phyloP scores from a whole-genome alignment of 129 eudicot genomes.

The Ambrosia trifida region DNA sequence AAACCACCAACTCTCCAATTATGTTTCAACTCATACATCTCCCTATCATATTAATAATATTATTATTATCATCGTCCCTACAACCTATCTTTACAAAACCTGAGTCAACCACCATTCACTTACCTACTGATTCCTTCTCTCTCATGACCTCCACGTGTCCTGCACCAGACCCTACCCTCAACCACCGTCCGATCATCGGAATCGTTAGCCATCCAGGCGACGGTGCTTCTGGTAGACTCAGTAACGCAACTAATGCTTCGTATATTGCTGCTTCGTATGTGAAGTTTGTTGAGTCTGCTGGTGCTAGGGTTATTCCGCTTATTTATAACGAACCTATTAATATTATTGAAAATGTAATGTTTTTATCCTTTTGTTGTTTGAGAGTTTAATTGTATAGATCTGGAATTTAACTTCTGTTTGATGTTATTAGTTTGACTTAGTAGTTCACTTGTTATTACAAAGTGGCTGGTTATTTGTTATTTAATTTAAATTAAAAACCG shows the following conservation, averaged over 20 bases:
- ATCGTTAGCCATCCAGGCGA: slow-evolving; percentile 87
- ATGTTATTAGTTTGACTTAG: neutral
- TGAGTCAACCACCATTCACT: slow-evolving; percentile 35
- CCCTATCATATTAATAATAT: slow-evolving; percentile 14
- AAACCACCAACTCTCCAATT: slow-evolving; percentile 29
- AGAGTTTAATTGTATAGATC: neutral
- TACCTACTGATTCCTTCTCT: slow-evolving; percentile 37
- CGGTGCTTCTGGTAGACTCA: slow-evolving; percentile 87
- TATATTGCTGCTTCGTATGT: slow-evolving; percentile 93
- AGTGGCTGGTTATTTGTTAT: too few species aligned
- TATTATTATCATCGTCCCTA: slow-evolving; percentile 13
- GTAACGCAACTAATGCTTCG: slow-evolving; percentile 63
- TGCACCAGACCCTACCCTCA: slow-evolving; percentile 59
- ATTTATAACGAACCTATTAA: slow-evolving; percentile 66
- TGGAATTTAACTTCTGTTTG: neutral
- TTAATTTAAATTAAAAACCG: too few species aligned
- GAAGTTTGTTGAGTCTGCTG: slow-evolving; percentile 88
- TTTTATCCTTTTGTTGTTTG: neutral
- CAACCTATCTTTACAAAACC: slow-evolving; percentile 33
- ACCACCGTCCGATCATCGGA: slow-evolving; percentile 85
- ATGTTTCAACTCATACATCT: slow-evolving; percentile 46
- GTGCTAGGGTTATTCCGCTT: slow-evolving; percentile 94
- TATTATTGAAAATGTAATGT: slow-evolving; percentile 44
- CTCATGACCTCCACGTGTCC: slow-evolving; percentile 45
- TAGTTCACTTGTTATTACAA: too few species aligned